A percentile compares a stretch with the other conserved stretches of the same genome.
Conservation (phyloP, 2,329 filamentous ascomycete species). For the Aspergillus awamori region DNA sequence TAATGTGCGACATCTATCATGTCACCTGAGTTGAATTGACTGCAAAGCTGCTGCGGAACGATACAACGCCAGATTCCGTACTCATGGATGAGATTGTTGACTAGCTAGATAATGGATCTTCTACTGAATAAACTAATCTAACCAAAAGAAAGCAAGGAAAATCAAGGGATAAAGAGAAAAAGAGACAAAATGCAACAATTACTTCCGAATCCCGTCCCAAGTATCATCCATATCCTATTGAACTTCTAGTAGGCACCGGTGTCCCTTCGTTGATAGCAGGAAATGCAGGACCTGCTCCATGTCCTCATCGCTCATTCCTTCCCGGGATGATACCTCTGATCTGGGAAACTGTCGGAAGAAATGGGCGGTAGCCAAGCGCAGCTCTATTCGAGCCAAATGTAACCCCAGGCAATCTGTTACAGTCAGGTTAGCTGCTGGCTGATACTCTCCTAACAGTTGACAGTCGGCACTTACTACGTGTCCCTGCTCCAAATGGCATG, state of each 20-base stretch:
- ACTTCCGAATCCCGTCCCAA: background rate
- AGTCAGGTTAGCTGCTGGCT: background rate
- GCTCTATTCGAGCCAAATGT: constrained; percentile 65
- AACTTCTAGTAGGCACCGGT: background rate
- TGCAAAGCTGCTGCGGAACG: too few species aligned
- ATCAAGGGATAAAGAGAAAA: too few species aligned
- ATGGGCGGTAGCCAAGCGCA: constrained; percentile 54
- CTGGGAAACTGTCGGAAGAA: constrained; percentile 51
- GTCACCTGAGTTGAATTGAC: too few species aligned
- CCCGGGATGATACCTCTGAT: constrained; percentile 23
- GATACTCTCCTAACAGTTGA: background rate
- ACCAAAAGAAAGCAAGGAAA: background rate
- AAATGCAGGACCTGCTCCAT: constrained; percentile 35
- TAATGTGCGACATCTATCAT: too few species aligned
- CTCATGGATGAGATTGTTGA: too few species aligned
- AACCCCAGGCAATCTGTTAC: constrained; percentile 63
- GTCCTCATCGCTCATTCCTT: constrained; percentile 38
- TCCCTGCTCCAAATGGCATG: constrained; percentile 70
- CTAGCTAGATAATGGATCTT: too few species aligned
- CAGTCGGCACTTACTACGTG: constrained; percentile 50
- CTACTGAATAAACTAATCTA: background rate
- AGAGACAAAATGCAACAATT: too few species aligned
- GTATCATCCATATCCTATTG: background rate
- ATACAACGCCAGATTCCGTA: too few species aligned
- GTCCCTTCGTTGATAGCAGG: background rate